Evolutionary conservation across 805 yeast species (phyloP), one percentile per base, ranked within the genome.

Genomic region (Nakazawaea pomicola): DNA sequence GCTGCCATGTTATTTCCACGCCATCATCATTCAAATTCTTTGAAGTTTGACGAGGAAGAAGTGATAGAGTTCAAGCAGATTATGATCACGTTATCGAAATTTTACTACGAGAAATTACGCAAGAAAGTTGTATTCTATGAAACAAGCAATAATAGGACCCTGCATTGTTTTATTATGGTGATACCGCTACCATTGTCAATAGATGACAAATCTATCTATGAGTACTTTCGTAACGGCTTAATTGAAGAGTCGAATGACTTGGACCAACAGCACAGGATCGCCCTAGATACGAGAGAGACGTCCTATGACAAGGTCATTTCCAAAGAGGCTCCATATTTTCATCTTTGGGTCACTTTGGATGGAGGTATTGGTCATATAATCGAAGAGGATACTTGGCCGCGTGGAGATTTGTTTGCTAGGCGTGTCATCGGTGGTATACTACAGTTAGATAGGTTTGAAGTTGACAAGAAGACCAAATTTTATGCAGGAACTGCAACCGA

Each of bases 281-380:
- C 72, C 6, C 62, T 74, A 12, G 65, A 69, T 32, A 70, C 78
- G 0, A 35, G 58, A 10, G 43, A 46, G 10, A 47, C 43, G 6
- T 35, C 48, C 11, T 51, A 56, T 36, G 54, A 62, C 24, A 45
- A 54, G 4, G 49, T 57, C 11, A 59, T 74, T 18, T 73, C 75
- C 4, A 61, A 66, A 35, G 73, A 72, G 38, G 70, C 75, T 3
- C 73, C 75, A 1, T 74, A 62, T 47, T 72, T 68, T 50, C 78
- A 73, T 48, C 72, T 68, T 6, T 74, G 79, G 79, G 53, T 69
- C 38, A 56, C 56, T 15, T 33, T 66, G 5, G 61, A 67, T 35
- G 77, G 76, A 16, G 78, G 79, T 0, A 37, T 68, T 30, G 79
- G 75, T 1, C 78, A 72, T 50, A 69, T 74, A 6, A 61, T 73